phyloP scores from a whole-genome alignment of 2,329 filamentous ascomycete genomes.

The Neofusicoccum parvum region DNA sequence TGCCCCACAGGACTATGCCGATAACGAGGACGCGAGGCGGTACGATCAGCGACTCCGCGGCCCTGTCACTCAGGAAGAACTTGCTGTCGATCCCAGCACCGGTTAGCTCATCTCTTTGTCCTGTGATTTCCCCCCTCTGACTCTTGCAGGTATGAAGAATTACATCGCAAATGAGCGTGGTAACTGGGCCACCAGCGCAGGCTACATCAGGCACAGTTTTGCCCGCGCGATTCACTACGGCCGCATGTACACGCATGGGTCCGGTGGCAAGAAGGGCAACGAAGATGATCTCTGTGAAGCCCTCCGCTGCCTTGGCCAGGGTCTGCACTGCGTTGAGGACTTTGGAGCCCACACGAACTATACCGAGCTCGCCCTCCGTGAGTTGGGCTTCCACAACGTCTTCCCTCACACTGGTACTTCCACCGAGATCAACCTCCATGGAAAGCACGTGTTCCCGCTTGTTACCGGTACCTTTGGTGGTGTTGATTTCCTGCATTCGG shows the following conservation, averaged over 20 bases:
- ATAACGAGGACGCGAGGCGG: conserved; percentile 80
- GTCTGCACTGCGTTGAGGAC: conserved; percentile 57
- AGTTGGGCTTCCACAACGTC: conserved; percentile 54
- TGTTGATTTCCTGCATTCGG: conserved; percentile 54
- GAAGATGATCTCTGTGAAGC: conserved; percentile 53
- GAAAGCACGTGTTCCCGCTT: conserved; percentile 53
- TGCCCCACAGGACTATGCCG: conserved; percentile 41
- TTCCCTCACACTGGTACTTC: conserved; percentile 55
- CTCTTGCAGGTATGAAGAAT: conserved; percentile 83
- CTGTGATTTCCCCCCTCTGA: not conserved
- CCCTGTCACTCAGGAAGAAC: conserved; percentile 61
- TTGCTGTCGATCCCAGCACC: conserved; percentile 48
- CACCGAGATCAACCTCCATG: conserved; percentile 48
- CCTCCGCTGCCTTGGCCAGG: conserved; percentile 54
- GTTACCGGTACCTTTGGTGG: conserved; percentile 59
- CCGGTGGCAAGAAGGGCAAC: conserved; percentile 41
- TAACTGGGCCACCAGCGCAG: conserved; percentile 85
- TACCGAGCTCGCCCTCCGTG: conserved; percentile 54
- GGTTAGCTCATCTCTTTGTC: conserved; percentile 24
- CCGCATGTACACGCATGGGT: conserved; percentile 48
- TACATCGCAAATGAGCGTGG: conserved; percentile 93
- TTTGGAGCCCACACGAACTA: conserved; percentile 60
- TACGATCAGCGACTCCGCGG: conserved; percentile 80
- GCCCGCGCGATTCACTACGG: conserved; percentile 52
- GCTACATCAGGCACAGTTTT: conserved; percentile 66